Evolutionary conservation across 2,329 filamentous ascomycete species (phyloP), one percentile per base, ranked within the genome.

Genomic region (Conoideocrella luteorostrata): DNA sequence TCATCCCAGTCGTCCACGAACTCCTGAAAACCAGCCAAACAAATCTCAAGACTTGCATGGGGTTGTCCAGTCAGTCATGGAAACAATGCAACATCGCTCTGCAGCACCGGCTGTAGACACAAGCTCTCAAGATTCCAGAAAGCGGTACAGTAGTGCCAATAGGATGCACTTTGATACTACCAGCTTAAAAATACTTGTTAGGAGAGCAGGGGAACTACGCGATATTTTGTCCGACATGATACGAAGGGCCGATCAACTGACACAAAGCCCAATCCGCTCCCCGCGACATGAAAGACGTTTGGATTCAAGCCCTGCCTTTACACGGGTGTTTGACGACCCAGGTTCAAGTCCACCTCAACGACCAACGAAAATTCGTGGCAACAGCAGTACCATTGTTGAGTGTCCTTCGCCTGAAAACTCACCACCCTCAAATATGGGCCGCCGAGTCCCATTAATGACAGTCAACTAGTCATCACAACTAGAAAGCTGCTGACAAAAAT

Each of bases 221-320:
- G 78, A 82, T 50, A 66, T 68, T 4, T 63, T 84, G 18, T 78
- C 78, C 0, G 78, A 83, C 43, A 60, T 78, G 5, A 68, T 84
- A 37, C 76, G 80, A 38, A 71, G 70, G 41, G 75, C 72, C 30
- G 80, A 84, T 52, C 70, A 77, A 22, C 67, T 78, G 39, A 75
- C 74, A 0, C 70, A 73, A 47, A 82, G 74, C 53, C 78, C 78
- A 2, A 68, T 67, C 7, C 62, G 68, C 22, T 79, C 74, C 1
- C 71, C 73, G 3, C 67, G 72, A 36, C 57, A 66, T 32, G 64
- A 65, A 34, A 64, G 67, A 7, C 62, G 65, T 20, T 59, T 65
- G 28, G 76, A 80, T 41, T 79, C 76, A 3, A 83, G 78, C 53
- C 80, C 80, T n/a, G 80, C 80, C 1, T 84, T 84, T 49, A 84